phyloP scores from a whole-genome alignment of 768 basidiomycete genomes.

The Russula vinacea region DNA sequence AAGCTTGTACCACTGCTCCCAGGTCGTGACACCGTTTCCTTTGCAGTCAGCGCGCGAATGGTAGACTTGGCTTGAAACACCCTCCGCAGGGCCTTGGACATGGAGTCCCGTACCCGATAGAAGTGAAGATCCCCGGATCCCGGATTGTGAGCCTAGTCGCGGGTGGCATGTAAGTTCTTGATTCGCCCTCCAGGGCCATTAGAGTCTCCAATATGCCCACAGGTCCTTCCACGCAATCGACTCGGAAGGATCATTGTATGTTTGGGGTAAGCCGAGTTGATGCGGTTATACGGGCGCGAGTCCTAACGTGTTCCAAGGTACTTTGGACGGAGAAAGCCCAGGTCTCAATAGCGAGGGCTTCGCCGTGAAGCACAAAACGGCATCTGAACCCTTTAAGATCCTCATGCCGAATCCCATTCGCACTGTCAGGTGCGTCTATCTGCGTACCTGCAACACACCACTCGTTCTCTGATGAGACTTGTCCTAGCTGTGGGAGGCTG shows the following conservation, averaged over 20 bases:
- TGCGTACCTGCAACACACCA: background rate
- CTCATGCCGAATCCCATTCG: constrained; percentile 56
- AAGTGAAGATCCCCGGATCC: constrained; percentile 55
- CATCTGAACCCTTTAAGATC: constrained; percentile 55
- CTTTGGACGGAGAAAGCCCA: constrained; percentile 48
- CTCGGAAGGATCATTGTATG: constrained; percentile 64
- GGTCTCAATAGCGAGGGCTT: constrained; percentile 53
- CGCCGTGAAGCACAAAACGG: constrained; percentile 49
- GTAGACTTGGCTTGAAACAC: constrained; percentile 57
- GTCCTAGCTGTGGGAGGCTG: constrained; percentile 67
- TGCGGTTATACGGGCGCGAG: constrained; percentile 1
- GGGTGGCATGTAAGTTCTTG: constrained; percentile 67
- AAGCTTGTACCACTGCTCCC: background rate
- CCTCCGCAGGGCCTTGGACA: constrained; percentile 38
- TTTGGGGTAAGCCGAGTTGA: constrained; percentile 64
- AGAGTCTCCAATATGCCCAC: background rate
- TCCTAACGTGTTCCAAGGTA: constrained; percentile 43
- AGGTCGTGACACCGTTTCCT: background rate
- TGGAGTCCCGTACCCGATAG: constrained; percentile 61
- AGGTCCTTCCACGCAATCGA: constrained; percentile 90
- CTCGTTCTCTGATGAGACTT: background rate
- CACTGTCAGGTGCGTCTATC: constrained; percentile 54
- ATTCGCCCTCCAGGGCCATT: background rate
- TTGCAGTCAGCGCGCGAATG: constrained; percentile 55
- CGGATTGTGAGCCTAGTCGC: constrained; percentile 72